Evolutionary conservation across 768 basidiomycete genomes (phyloP).

Genomic region (Russula olivacea): DNA sequence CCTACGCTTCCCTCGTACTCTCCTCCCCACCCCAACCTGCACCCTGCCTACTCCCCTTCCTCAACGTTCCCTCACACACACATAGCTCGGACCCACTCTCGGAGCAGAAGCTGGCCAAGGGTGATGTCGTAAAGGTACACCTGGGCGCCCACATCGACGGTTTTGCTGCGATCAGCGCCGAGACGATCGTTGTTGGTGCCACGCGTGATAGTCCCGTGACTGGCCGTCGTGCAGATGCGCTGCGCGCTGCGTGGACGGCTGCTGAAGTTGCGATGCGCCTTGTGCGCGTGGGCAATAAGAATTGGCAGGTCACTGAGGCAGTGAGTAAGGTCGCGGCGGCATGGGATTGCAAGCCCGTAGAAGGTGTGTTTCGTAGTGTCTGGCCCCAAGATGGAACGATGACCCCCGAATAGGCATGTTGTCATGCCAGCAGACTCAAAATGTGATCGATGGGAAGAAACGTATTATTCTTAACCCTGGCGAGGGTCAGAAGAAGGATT

Average conservation of each 20-base stretch:
- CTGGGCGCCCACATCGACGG: constrained; percentile 98
- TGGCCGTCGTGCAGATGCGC: constrained; percentile 81
- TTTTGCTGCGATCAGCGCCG: constrained; percentile 88
- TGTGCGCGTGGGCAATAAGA: constrained; percentile 88
- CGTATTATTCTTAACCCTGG: constrained; percentile 87
- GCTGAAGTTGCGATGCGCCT: constrained; percentile 89
- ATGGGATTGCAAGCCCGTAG: constrained; percentile 88
- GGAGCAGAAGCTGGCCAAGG: constrained; percentile 62
- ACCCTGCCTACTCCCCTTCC: not conserved
- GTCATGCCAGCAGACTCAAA: constrained; percentile 90
- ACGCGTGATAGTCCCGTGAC: constrained; percentile 67
- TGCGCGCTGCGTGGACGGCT: constrained; percentile 91
- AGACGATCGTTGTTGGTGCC: constrained; percentile 87
- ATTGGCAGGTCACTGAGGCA: constrained; percentile 89
- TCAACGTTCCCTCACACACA: not conserved
- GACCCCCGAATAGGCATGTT: constrained; percentile 68
- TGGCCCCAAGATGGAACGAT: not conserved
- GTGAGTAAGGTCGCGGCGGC: constrained; percentile 65
- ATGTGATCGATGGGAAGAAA: constrained; percentile 95
- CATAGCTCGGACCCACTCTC: constrained; percentile 70
- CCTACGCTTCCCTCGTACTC: too few species aligned
- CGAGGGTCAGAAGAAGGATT: constrained; percentile 77
- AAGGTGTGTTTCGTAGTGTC: constrained; percentile 48
- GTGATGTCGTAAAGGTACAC: constrained; percentile 94
- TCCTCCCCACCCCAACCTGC: not conserved